Conservation (phyloP, 768 basidiomycete genomes). For the Podaxis mareebaensis region DNA sequence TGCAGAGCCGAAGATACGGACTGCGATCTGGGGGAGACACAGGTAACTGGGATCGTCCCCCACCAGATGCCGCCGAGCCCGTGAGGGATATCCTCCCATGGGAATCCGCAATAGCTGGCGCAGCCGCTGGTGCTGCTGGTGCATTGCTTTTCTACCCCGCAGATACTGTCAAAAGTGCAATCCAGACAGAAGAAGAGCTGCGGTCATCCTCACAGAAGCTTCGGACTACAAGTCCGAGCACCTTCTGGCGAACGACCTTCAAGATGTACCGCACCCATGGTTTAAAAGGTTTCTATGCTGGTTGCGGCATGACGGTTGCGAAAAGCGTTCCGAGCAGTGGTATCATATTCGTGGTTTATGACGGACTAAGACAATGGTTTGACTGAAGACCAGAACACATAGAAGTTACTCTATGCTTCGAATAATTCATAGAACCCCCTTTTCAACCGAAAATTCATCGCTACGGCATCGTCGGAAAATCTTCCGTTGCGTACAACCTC, state of each 20-base stretch:
- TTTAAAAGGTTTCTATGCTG: slow-evolving; percentile 78
- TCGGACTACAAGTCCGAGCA: slow-evolving; percentile 31
- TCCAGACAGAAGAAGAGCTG: slow-evolving; percentile 88
- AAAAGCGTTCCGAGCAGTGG: slow-evolving; percentile 84
- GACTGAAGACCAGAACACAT: slow-evolving; percentile 14
- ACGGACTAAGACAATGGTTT: slow-evolving; percentile 55
- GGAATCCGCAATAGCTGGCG: slow-evolving; percentile 81
- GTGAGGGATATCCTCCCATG: slow-evolving; percentile 47
- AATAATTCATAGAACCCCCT: slow-evolving; percentile 8
- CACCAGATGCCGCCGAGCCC: background rate
- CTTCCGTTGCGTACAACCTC: background rate
- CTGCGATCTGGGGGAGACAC: slow-evolving; percentile 6
- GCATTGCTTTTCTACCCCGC: slow-evolving; percentile 86
- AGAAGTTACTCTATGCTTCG: slow-evolving; percentile 21
- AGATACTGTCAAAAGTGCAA: slow-evolving; percentile 86
- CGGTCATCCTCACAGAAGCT: slow-evolving; percentile 29
- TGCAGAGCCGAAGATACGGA: slow-evolving; percentile 50
- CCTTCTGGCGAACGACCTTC: slow-evolving; percentile 59
- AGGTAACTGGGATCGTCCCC: background rate
- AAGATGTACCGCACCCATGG: slow-evolving; percentile 78
- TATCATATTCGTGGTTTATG: slow-evolving; percentile 88
- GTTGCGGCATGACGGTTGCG: slow-evolving; percentile 85
- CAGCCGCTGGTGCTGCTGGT: slow-evolving; percentile 76
- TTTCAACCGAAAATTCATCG: slow-evolving; percentile 1
- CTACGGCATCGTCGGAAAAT: background rate